Percentiles rank a stretch among this genome's conserved stretches.
These are phyloP conservation scores for Eleusine indica DNA, from an alignment of 176 grass and related monocot species.

Conservation along the genomic window DNA sequence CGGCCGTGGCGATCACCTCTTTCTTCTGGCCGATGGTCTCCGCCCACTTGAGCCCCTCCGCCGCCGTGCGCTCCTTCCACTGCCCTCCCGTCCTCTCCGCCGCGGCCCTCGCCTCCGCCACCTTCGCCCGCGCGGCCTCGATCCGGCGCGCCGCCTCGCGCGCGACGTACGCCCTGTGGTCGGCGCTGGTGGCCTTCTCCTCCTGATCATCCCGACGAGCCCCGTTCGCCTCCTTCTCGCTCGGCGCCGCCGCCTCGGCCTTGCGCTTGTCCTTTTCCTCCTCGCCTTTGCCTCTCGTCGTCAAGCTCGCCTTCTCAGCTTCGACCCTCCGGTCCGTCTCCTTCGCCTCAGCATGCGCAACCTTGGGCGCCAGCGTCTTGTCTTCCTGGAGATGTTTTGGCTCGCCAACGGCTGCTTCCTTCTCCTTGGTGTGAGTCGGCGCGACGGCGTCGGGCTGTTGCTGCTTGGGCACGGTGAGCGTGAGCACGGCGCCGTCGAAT, in stretches of 20 bases:
- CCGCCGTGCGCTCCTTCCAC: conserved; percentile 34
- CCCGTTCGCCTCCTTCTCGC: neutral
- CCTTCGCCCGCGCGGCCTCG: conserved; percentile 23
- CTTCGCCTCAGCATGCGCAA: neutral
- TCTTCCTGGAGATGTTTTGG: neutral
- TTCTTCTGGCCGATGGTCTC: conserved; percentile 32
- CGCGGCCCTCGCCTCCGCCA: conserved; percentile 28
- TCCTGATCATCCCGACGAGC: neutral
- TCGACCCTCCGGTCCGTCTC: too few species aligned
- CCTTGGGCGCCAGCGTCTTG: neutral
- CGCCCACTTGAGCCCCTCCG: conserved; percentile 31
- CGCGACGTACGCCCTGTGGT: conserved; percentile 15
- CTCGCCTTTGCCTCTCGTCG: neutral
- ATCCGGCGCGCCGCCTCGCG: conserved; percentile 20
- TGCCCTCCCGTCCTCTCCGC: neutral
- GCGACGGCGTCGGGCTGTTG: neutral
- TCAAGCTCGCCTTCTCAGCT: too few species aligned
- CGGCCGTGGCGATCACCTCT: conserved; percentile 49
- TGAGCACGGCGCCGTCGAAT: conserved; percentile 43
- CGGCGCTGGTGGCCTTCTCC: neutral
- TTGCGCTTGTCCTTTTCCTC: neutral
- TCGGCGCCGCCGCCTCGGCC: neutral
- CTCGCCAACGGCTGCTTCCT: neutral
- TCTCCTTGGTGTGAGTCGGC: neutral
- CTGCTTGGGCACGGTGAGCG: conserved; percentile 53